Base-by-base conservation (phyloP, 805 yeast genomes). In the Tetrapisispora namnaoensis region DNA sequence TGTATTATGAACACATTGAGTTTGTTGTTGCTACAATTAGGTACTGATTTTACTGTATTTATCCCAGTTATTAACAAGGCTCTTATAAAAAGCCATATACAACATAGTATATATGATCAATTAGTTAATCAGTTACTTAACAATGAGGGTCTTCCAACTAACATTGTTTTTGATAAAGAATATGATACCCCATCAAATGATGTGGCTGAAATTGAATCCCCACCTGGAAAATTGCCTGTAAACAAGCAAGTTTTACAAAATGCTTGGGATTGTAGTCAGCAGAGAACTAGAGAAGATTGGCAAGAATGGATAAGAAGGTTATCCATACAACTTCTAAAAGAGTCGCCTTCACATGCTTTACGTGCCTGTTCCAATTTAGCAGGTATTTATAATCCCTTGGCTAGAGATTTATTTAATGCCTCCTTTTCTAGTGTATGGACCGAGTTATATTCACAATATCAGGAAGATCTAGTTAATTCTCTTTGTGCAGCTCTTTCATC, bases 361-460 rank as follows among this genome's bases (percentile, higher is more conserved):
- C 75, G 97, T 55, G 96, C 97, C 0, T 93, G 99, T 63, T 86
- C 95, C 1, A 82, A 84, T 9, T 70, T 93, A 46, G 97, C 97
- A 0, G 81, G 87, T 10, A 86, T 86, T 42, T 87, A 89, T 57
- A 80, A 84, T 48, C 95, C 96, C 0, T 66, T 93, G 42, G 95
- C 98, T 0, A 82, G 80, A 58, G 97, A 90, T 53, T 69, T 93
- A 45, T 93, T 93, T 72, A 93, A 93, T 60, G 89, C 95, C 21
- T 86, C 96, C 58, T 93, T 93, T 73, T 89, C 93, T 27, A 84
- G 95, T 58, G 90, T 96, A 55, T 93, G 99, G 99, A 79, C 83
- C 45, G 96, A 90, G 58, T 71, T 95, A 21, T 87, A 86, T 58
- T 84, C 90, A 11, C 89, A 84, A 50, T 83, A 87, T 58, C 95